Evolutionary conservation across 1,284 basidiomycete genomes (phyloP).

Genomic region (Heterobasidion parviporum): DNA sequence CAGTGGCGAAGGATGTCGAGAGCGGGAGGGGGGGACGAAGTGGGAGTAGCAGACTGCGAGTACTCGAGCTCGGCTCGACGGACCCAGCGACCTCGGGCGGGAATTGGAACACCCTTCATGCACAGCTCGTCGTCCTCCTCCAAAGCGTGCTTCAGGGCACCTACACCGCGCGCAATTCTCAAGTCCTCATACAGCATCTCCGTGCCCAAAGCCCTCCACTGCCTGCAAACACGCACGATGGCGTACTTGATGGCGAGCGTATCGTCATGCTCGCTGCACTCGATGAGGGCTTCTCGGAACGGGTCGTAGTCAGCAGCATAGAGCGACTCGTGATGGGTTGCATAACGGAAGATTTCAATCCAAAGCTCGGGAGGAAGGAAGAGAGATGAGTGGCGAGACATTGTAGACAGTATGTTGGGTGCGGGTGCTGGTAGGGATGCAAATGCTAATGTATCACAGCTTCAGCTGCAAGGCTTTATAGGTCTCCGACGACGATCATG

Average conservation of each 20-base stretch:
- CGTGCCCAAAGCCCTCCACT: constrained; percentile 36
- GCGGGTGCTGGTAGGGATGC: neutral
- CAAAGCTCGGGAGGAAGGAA: constrained; percentile 42
- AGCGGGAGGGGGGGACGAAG: constrained; percentile 18
- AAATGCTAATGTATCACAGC: neutral
- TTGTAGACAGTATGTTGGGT: neutral
- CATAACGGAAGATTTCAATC: constrained; percentile 50
- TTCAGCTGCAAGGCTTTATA: neutral
- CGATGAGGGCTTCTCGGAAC: constrained; percentile 17
- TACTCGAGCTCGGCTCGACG: constrained; percentile 54
- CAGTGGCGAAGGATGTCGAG: constrained; percentile 40
- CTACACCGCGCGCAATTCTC: constrained; percentile 30
- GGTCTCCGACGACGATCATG: neutral
- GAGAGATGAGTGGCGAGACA: neutral
- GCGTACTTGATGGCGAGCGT: constrained; percentile 38
- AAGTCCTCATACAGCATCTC: constrained; percentile 42
- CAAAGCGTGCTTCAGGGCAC: constrained; percentile 26
- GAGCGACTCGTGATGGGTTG: constrained; percentile 33
- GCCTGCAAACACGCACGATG: constrained; percentile 39
- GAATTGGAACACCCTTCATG: neutral
- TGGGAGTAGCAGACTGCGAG: constrained; percentile 35
- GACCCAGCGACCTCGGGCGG: constrained; percentile 30
- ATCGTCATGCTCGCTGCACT: constrained; percentile 7
- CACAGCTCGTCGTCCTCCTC: constrained; percentile 6
- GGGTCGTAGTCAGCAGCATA: constrained; percentile 18